Percentiles rank a stretch among this genome's conserved stretches.
Evolutionary conservation across 495 filamentous ascomycete species (phyloP).

Genomic region (Aspergillus cristatus): DNA sequence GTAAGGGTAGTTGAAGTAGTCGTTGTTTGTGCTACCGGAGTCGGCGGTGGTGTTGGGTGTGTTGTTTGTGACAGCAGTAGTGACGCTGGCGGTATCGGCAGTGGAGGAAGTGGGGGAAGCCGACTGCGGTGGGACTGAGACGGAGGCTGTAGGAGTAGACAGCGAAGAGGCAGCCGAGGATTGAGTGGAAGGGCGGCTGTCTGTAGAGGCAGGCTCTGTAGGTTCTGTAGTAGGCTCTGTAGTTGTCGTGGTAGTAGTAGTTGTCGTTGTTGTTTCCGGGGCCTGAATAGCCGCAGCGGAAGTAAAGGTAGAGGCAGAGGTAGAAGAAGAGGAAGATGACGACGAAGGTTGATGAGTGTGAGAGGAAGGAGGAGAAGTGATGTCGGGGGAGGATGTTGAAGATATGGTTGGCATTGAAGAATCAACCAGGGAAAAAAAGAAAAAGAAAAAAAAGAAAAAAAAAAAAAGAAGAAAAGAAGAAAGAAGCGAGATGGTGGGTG

Average conservation of each 20-base stretch:
- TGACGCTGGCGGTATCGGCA: background rate
- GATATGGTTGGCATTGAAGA: too few relatives aligned
- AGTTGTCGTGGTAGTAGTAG: too few relatives aligned
- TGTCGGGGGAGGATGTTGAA: too few relatives aligned
- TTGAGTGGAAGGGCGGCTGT: constrained; percentile 9
- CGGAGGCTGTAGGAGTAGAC: constrained; percentile 10
- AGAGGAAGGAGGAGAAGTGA: background rate
- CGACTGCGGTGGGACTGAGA: constrained; percentile 2
- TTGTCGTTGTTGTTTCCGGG: too few relatives aligned
- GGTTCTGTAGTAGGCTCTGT: too few relatives aligned
- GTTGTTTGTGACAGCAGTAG: background rate
- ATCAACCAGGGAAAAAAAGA: constrained; percentile 3
- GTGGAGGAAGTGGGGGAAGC: background rate
- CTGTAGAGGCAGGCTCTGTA: constrained; percentile 18
- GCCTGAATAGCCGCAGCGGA: too few relatives aligned
- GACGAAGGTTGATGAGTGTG: constrained; percentile 5
- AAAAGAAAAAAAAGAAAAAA: constrained; percentile 7
- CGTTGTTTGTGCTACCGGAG: background rate
- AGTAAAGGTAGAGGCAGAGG: constrained; percentile 3
- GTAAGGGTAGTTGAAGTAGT: constrained; percentile 2
- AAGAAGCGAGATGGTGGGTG: background rate
- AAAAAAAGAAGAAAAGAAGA: constrained; percentile 2
- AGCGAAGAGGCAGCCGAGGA: constrained; percentile 10
- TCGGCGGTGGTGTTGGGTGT: constrained; percentile 1
- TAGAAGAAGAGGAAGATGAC: constrained; percentile 5